phyloP scores from a whole-genome alignment of 768 basidiomycete species.

The Suillus brevipes region DNA sequence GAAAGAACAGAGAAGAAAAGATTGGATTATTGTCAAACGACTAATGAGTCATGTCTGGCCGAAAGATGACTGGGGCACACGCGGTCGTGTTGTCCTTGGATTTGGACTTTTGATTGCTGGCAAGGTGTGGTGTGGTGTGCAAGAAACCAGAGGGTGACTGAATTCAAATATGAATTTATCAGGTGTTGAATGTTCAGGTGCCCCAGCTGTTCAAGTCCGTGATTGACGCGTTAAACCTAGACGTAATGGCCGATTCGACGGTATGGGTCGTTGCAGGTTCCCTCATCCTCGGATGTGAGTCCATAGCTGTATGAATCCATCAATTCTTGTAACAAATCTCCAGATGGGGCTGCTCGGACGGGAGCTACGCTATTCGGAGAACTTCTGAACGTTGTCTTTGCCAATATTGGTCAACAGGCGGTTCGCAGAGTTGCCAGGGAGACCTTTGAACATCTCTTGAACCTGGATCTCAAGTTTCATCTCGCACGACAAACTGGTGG shows the following conservation, averaged over 20 bases:
- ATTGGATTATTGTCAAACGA: constrained; percentile 84
- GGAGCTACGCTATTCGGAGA: constrained; percentile 90
- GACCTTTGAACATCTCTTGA: constrained; percentile 91
- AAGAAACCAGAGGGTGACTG: background rate
- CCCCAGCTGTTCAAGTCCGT: constrained; percentile 92
- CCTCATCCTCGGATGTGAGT: constrained; percentile 87
- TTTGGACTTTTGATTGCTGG: constrained; percentile 77
- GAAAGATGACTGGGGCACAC: constrained; percentile 76
- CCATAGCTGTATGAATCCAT: background rate
- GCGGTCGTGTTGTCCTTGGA: constrained; percentile 79
- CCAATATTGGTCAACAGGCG: constrained; percentile 91
- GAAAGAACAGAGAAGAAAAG: constrained; percentile 66
- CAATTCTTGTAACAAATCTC: constrained; percentile 5
- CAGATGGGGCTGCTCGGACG: constrained; percentile 90
- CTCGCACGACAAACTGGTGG: constrained; percentile 93
- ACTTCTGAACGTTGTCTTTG: constrained; percentile 93
- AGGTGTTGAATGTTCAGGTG: constrained; percentile 98
- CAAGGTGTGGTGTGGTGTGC: constrained; percentile 57
- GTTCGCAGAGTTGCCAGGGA: constrained; percentile 94
- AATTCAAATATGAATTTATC: background rate
- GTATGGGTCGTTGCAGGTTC: constrained; percentile 94
- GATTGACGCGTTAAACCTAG: constrained; percentile 86
- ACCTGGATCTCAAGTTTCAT: constrained; percentile 91
- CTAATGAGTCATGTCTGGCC: constrained; percentile 96
- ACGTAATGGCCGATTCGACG: constrained; percentile 69